These are phyloP conservation scores for Ophiognomonia clavigignenti-juglandacearum DNA, from an alignment of 2,329 filamentous ascomycete species.

Conservation along the genomic window DNA sequence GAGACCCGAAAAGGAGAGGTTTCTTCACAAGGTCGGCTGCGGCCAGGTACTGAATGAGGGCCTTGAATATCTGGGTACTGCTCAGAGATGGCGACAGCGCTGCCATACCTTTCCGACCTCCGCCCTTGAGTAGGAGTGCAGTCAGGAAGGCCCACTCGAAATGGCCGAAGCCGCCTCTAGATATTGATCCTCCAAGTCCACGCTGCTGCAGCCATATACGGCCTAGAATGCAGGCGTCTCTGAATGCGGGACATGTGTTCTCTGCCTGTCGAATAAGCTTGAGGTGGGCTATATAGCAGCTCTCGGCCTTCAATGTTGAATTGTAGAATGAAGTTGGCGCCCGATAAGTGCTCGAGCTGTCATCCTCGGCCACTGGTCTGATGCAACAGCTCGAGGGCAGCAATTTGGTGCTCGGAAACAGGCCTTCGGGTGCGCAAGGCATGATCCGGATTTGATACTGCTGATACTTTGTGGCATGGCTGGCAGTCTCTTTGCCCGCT, in stretches of 20 bases:
- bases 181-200: constrained; percentile 67
- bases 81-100: constrained; percentile 77
- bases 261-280: constrained; percentile 67
- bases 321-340: constrained; percentile 84
- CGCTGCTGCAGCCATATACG: constrained; percentile 86
- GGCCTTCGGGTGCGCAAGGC: constrained; percentile 62
- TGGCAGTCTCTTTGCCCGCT: constrained; percentile 17
- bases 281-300: constrained; percentile 67
- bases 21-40: constrained; percentile 66
- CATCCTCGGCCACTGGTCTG: constrained; percentile 45
- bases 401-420: constrained; percentile 70
- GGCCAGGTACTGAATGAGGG: constrained; percentile 80
- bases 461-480: constrained; percentile 15
- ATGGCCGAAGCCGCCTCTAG: constrained; percentile 79
- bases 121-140: constrained; percentile 75
- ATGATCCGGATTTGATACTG: constrained; percentile 68
- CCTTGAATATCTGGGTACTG: constrained; percentile 92
- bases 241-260: constrained; percentile 66
- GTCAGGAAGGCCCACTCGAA: constrained; percentile 87
- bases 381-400: constrained; percentile 66
- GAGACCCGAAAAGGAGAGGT: constrained; percentile 51
- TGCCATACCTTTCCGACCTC: constrained; percentile 65
- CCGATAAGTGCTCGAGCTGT: constrained; percentile 22
- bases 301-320: constrained; percentile 74
- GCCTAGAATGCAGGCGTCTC: constrained; percentile 81